Evolutionary conservation across 371 early-diverging fungal species (phyloP).

Genomic region (Lichtheimia corymbifera): DNA sequence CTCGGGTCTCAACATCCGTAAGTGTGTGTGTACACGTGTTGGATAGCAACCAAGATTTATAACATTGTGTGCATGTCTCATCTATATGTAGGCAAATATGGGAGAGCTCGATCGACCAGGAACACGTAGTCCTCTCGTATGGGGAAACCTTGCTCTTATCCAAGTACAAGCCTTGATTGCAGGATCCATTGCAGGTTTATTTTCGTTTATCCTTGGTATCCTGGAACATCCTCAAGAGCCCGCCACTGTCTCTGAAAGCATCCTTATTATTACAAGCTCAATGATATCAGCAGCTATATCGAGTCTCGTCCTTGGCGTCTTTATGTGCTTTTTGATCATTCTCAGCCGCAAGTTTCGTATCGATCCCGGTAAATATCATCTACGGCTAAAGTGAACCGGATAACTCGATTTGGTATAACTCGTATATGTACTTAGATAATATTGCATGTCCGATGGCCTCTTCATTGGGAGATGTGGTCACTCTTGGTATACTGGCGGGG

Average conservation of each 20-base stretch:
- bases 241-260: conserved; percentile 54
- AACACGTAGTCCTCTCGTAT: conserved; percentile 52
- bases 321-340: conserved; percentile 76
- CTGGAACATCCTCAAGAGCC: conserved; percentile 52
- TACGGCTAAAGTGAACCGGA: too few relatives aligned
- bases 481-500: conserved; percentile 64
- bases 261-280: conserved; percentile 68
- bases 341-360: conserved; percentile 63
- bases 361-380: conserved; percentile 75
- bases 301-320: conserved; percentile 70
- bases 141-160: conserved; percentile 73
- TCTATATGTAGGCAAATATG: conserved; percentile 65
- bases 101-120: conserved; percentile 60
- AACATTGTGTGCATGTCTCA: background rate
- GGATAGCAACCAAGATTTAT: background rate
- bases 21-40: background rate
- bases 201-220: conserved; percentile 64
- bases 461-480: conserved; percentile 74
- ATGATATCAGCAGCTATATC: conserved; percentile 77
- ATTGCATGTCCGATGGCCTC: conserved; percentile 76
- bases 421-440: conserved; percentile 43
- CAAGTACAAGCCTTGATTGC: conserved; percentile 73
- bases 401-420: background rate
- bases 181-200: conserved; percentile 70
- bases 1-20: conserved; percentile 80